Conservation (phyloP, 495 filamentous ascomycete genomes). For the Pseudotulostoma volvatum region DNA sequence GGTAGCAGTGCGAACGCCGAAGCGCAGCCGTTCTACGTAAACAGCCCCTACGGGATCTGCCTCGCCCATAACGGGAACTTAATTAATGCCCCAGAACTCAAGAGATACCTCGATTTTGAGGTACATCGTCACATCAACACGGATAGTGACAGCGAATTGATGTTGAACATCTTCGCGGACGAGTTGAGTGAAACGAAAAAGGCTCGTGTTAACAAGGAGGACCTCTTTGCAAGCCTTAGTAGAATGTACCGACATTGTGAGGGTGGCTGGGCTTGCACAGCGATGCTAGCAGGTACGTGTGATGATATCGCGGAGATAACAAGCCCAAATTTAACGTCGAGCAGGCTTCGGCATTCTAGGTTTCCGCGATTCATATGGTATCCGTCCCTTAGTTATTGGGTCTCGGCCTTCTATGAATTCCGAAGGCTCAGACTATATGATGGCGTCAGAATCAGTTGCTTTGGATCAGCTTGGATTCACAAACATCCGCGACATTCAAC, state of each 20-base stretch:
- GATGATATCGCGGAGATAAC: conserved; percentile 1
- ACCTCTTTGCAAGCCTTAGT: conserved; percentile 64
- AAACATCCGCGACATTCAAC: conserved; percentile 67
- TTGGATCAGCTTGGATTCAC: conserved; percentile 73
- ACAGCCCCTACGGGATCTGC: conserved; percentile 67
- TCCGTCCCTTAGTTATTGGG: conserved; percentile 76
- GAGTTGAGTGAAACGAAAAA: conserved; percentile 93
- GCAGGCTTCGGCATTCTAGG: conserved; percentile 70
- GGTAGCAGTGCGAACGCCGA: conserved; percentile 56
- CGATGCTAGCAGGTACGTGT: conserved; percentile 66
- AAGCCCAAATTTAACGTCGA: too few species aligned
- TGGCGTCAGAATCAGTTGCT: conserved; percentile 93
- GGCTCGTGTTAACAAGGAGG: conserved; percentile 79
- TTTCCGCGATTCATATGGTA: conserved; percentile 81
- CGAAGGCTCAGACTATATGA: conserved; percentile 74
- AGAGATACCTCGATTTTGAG: conserved; percentile 64
- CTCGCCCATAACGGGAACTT: conserved; percentile 78
- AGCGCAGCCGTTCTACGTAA: conserved; percentile 74
- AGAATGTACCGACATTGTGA: conserved; percentile 64
- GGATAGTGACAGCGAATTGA: conserved; percentile 84
- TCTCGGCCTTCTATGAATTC: conserved; percentile 38
- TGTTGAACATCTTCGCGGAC: conserved; percentile 89
- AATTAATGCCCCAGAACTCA: conserved; percentile 76
- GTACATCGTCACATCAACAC: conserved; percentile 95
- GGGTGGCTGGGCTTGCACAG: conserved; percentile 76